phyloP scores from a whole-genome alignment of 305 asterid species.

The Ajuga reptans region DNA sequence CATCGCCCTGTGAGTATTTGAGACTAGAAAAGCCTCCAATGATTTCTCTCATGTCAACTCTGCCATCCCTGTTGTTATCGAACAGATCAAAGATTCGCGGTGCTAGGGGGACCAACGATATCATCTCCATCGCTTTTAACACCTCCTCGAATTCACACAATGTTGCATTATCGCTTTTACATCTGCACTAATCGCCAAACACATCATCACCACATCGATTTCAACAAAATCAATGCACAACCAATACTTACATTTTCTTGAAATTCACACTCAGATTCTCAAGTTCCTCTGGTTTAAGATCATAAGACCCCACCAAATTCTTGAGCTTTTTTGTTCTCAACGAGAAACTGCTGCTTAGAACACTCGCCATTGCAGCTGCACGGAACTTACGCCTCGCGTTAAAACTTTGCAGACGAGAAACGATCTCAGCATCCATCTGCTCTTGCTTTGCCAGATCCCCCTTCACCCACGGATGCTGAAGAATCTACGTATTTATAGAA shows the following conservation, averaged over 20 bases:
- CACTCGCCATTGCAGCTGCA: constrained; percentile 83
- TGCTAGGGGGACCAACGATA: constrained; percentile 57
- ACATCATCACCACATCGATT: neutral
- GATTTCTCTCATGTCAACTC: constrained; percentile 78
- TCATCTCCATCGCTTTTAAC: constrained; percentile 67
- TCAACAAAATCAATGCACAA: no score
- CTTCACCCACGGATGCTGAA: constrained; percentile 68
- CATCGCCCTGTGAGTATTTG: constrained; percentile 75
- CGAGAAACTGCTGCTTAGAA: constrained; percentile 66
- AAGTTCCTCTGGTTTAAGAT: constrained; percentile 70
- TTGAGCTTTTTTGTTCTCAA: constrained; percentile 58
- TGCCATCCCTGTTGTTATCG: constrained; percentile 74
- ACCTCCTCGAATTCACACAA: constrained; percentile 61
- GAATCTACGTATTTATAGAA: constrained; percentile 35
- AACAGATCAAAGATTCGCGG: constrained; percentile 66
- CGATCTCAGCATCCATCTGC: constrained; percentile 73
- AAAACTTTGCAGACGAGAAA: constrained; percentile 56
- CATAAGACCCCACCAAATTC: constrained; percentile 65
- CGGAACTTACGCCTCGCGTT: constrained; percentile 79
- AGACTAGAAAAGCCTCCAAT: constrained; percentile 72
- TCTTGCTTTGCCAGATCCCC: constrained; percentile 72
- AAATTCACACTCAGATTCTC: constrained; percentile 53
- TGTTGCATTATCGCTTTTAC: constrained; percentile 60
- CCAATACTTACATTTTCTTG: constrained; percentile 48
- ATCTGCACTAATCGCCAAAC: constrained; percentile 33